Base-by-base conservation (phyloP, 192 early-diverging fungal genomes). In the Coemansia sp. region DNA sequence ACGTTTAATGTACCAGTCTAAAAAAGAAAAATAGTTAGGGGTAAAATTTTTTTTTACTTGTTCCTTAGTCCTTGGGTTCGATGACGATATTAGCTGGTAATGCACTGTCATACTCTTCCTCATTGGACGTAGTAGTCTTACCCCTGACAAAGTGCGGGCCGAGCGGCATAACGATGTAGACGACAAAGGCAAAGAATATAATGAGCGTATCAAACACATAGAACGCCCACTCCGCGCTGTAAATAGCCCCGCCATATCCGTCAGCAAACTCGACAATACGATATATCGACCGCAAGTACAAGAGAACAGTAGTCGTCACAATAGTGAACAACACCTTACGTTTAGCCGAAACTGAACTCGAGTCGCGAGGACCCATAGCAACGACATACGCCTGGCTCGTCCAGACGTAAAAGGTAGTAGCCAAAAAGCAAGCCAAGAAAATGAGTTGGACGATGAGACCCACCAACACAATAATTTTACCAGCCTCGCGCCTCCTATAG, bases 161-260 rank as follows among this genome's bases (percentile, higher is more conserved):
- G 9, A 82, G 64, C 44, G 73, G 76, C 31, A 74, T 9, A 1
- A 66, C 64, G 57, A 85, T 75, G 50, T 78, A 85, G 9, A 77
- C 69, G 19, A 78, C 6, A 27, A 84, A 77, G 2, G 76, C 73
- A n/a, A 77, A 8, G 21, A 84, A 71, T 21, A 85, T 80, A 25
- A 85, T 9, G 3, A 85, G 59, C 0, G 84, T 76, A 58, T 85
- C 84, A 70, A 85, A 85, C 11, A 74, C 78, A 31, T 78, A 79
- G 72, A 85, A 85, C 29, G 78, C 81, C 72, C 77, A 78, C 66
- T 85, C 84, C 7, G 75, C 48, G 32, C 68, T 74, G 12, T 84
- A 79, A 17, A 85, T 74, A 41, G 67, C 70, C 14, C 84, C 78
- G 11, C 60, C 66, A 39, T 76, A 83, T 9, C 70, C 73, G 27